Conservation (phyloP, 164 flowering plant species). For the Chimonanthus praecox region DNA sequence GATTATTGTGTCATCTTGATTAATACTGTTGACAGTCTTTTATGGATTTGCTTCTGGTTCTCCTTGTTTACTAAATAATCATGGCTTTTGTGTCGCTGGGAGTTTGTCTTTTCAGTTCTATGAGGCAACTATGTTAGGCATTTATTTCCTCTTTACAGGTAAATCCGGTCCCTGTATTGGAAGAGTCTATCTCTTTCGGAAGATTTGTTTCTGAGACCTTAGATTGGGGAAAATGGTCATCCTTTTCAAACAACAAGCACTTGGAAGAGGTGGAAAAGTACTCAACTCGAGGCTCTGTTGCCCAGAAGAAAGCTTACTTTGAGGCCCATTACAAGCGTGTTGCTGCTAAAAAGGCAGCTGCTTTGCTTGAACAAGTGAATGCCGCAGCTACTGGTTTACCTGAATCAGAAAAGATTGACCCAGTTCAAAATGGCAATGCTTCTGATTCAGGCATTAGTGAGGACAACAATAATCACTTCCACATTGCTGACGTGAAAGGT, state of each 20-base stretch:
- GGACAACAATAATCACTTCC: neutral
- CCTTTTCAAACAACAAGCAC: constrained; percentile 25
- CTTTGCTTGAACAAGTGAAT: constrained; percentile 39
- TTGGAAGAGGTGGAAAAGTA: constrained; percentile 32
- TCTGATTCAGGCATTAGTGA: constrained; percentile 1
- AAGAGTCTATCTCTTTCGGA: constrained; percentile 34
- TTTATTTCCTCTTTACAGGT: constrained; percentile 34
- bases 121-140: neutral
- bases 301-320: constrained; percentile 35
- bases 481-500: neutral
- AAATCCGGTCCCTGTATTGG: constrained; percentile 39
- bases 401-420: constrained; percentile 12
- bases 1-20: no score
- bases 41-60: neutral
- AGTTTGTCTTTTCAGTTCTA: neutral
- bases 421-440: constrained; percentile 5
- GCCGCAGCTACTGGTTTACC: constrained; percentile 2
- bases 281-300: constrained; percentile 29
- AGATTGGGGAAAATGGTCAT: constrained; percentile 36
- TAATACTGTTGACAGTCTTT: neutral
- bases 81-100: neutral
- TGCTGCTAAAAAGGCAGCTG: constrained; percentile 51
- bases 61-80: no score
- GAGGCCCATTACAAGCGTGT: constrained; percentile 36
- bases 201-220: constrained; percentile 26